Percentiles rank a stretch among this genome's conserved stretches.
phyloP scores from a whole-genome alignment of 1,284 basidiomycete species.

The Ustilago tritici region DNA sequence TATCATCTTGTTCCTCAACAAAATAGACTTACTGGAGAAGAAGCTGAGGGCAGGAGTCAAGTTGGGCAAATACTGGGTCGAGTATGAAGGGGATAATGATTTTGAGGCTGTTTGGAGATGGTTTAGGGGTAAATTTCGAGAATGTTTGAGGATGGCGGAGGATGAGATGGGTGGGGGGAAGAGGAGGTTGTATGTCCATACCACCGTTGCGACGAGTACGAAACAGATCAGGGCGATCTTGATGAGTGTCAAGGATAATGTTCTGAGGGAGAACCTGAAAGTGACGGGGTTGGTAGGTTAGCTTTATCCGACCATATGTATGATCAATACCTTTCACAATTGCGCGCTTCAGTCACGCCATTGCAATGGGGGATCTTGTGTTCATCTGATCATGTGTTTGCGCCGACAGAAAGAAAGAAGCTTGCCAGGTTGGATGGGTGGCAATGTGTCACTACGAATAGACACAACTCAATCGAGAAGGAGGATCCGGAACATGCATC shows the following conservation, averaged over 20 bases:
- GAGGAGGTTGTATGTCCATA: slow-evolving; percentile 57
- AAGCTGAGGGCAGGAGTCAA: slow-evolving; percentile 33
- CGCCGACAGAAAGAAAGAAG: no score
- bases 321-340: no score
- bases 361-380: no score
- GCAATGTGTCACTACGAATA: no score
- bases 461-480: no score
- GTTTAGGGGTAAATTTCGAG: slow-evolving; percentile 48
- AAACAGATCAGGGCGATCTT: slow-evolving; percentile 54
- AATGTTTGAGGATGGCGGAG: slow-evolving; percentile 19
- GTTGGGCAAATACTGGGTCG: slow-evolving; percentile 30
- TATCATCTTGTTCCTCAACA: slow-evolving; percentile 61
- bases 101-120: slow-evolving; percentile 56
- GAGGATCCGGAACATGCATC: no score
- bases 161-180: slow-evolving; percentile 1
- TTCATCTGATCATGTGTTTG: no score
- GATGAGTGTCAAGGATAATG: slow-evolving; percentile 54
- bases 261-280: slow-evolving; percentile 44
- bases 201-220: slow-evolving; percentile 56
- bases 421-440: no score
- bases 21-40: slow-evolving; percentile 53
- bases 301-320: not conserved
- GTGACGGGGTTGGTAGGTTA: slow-evolving; percentile 38
- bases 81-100: slow-evolving; percentile 50
- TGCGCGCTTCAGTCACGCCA: no score